Evolutionary conservation across 768 basidiomycete species (phyloP).

Genomic region (Fomitopsis pulvina): DNA sequence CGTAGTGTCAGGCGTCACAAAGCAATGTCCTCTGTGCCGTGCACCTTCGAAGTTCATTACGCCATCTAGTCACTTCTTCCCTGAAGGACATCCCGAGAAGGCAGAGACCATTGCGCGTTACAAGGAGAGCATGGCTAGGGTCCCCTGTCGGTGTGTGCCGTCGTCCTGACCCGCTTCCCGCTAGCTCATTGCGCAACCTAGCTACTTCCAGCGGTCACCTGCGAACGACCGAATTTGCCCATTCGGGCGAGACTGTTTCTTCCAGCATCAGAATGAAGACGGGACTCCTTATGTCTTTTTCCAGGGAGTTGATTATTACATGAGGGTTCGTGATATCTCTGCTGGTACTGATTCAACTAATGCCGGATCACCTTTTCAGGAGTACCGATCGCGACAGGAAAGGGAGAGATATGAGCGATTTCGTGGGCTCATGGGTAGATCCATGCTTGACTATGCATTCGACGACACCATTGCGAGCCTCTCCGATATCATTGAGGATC

Average conservation of each 20-base stretch:
- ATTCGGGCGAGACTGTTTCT: constrained; percentile 79
- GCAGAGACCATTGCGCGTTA: constrained; percentile 45
- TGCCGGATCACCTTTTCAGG: background rate
- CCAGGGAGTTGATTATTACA: constrained; percentile 31
- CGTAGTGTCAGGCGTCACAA: constrained; percentile 51
- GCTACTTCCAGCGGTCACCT: constrained; percentile 56
- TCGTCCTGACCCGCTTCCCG: background rate
- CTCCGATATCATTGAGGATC: background rate
- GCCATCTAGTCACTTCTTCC: constrained; percentile 66
- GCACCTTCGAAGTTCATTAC: constrained; percentile 58
- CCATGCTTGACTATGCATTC: background rate
- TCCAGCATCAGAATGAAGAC: constrained; percentile 61
- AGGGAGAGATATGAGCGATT: background rate
- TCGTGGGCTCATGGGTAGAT: background rate
- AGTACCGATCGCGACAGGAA: background rate
- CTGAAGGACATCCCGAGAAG: constrained; percentile 48
- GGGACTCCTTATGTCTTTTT: constrained; percentile 54
- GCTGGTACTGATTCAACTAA: background rate
- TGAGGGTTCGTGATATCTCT: background rate
- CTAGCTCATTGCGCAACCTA: constrained; percentile 17
- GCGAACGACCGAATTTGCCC: constrained; percentile 54
- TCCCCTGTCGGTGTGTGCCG: constrained; percentile 55
- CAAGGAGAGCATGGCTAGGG: constrained; percentile 65
- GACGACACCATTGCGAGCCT: background rate
- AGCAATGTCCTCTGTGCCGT: constrained; percentile 78